These are phyloP conservation scores for Volvariella surrecta DNA, from an alignment of 1,284 basidiomycete species.

Conservation along the genomic window DNA sequence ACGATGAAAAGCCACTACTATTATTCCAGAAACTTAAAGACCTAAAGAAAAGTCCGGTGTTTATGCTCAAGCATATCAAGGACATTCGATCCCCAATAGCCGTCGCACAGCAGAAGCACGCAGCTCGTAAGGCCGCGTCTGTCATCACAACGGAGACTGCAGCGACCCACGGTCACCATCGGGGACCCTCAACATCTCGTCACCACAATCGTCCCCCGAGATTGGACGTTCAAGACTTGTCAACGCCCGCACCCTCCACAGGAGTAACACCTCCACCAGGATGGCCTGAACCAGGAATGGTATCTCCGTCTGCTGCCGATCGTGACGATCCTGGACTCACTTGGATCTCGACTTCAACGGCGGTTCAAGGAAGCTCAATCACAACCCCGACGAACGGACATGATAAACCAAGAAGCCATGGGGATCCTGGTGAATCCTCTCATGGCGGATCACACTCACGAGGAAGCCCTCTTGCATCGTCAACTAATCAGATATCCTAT, in stretches of 20 bases:
- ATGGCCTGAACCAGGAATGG: conserved; percentile 61
- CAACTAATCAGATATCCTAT: conserved; percentile 60
- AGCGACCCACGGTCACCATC: conserved; percentile 31
- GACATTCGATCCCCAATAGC: conserved; percentile 96
- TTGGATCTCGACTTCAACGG: conserved; percentile 18
- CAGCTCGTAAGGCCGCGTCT: conserved; percentile 64
- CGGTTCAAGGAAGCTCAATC: conserved; percentile 15
- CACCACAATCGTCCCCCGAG: conserved; percentile 46
- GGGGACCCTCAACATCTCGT: conserved; percentile 28
- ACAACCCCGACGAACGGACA: conserved; percentile 14
- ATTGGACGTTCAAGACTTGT: conserved; percentile 55
- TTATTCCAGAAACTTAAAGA: conserved; percentile 98
- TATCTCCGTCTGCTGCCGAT: conserved; percentile 45
- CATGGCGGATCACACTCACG: conserved; percentile 35
- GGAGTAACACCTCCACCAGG: conserved; percentile 53
- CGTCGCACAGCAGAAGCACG: conserved; percentile 91
- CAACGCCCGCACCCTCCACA: conserved; percentile 29
- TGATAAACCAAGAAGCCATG: conserved; percentile 24
- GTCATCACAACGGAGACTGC: conserved; percentile 32
- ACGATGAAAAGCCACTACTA: conserved; percentile 95
- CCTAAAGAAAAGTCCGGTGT: conserved; percentile 93
- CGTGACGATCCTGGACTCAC: conserved; percentile 31
- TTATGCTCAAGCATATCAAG: conserved; percentile 98
- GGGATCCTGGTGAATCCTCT: conserved; percentile 38
- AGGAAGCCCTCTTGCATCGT: conserved; percentile 41